Evolutionary conservation across 306 rosid genomes (phyloP), one percentile per base, ranked within the genome.

Genomic region (Quercus agrifolia): DNA sequence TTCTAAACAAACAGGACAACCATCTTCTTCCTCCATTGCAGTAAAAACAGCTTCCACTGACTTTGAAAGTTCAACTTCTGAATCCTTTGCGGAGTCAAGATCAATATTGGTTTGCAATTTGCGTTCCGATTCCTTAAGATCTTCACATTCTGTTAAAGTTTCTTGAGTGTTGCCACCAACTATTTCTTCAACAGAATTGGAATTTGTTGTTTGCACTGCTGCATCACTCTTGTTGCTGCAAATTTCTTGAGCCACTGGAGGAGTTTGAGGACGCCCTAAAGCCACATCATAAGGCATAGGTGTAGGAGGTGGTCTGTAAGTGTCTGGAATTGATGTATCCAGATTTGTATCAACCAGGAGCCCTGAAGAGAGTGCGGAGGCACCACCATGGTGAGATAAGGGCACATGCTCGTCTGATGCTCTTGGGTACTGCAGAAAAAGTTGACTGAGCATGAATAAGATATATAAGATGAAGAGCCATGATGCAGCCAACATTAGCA

Each of bases 1-100:
- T 83, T 96, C 99, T 89, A 96, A 91, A 88, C 99, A 96, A 82
- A 88, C 90, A 52, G 98, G 99, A 80, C 99, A 96, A 66, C 15
- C 81, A 78, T 94, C 99, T 85, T 91, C 98, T 80, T 96, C 98
- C 78, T 90, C 96, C 5, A 20, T 35, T 5, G 77, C 86, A 69
- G 87, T 77, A 82, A 25, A 78, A 73, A 81, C 62, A 79, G 93
- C 74, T 61, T 91, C 87, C 68, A 80, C 89, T 21, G 85, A 49
- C 73, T 92, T 91, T 25, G 90, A 71, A 75, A 85, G 90, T 88
- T 90, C 97, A 88, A 84, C 79, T 76, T 94, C 97, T 25, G 94
- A 81, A 73, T 76, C 89, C 80, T 85, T 90, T 59, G 74, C 71
- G 0, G 81, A 55, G 64, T 85, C 90, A 66, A 80, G 78, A 67